Conservation (phyloP, 2,329 filamentous ascomycete species). For the Acarospora socialis region DNA sequence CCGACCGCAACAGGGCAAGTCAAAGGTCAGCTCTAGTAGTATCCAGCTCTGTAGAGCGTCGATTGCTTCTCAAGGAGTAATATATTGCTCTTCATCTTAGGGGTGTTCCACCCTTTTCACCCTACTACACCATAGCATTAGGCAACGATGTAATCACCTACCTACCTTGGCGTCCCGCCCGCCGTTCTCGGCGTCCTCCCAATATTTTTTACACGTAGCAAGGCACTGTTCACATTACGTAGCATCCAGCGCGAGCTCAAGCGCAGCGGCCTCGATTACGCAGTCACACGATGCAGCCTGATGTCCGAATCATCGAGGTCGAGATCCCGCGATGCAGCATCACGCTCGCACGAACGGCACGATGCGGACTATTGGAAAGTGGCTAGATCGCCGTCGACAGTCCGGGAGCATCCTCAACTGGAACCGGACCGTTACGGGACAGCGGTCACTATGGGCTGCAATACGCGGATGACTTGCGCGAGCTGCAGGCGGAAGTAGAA, state of each 20-base stretch:
- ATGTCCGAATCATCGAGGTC: slow-evolving; percentile 52
- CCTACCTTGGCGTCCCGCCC: slow-evolving; percentile 43
- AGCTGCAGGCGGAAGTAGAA: slow-evolving; percentile 35
- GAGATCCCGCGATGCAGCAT: slow-evolving; percentile 52
- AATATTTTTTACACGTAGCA: slow-evolving; percentile 44
- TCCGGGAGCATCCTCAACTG: slow-evolving; percentile 55
- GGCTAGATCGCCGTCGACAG: slow-evolving; percentile 35
- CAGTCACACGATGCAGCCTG: slow-evolving; percentile 47
- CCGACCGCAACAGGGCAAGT: too few species aligned
- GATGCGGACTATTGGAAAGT: slow-evolving; percentile 45
- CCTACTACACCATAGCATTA: too few species aligned
- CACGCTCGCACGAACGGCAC: slow-evolving; percentile 43
- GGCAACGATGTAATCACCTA: too few species aligned
- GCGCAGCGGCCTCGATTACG: slow-evolving; percentile 39
- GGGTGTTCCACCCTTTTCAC: too few species aligned
- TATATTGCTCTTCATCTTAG: too few species aligned
- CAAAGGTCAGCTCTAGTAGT: too few species aligned
- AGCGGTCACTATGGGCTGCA: slow-evolving; percentile 49
- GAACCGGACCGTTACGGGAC: slow-evolving; percentile 47
- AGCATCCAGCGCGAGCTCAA: slow-evolving; percentile 46
- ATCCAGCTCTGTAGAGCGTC: too few species aligned
- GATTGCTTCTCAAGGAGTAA: too few species aligned
- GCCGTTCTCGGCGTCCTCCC: slow-evolving; percentile 47
- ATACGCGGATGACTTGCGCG: slow-evolving; percentile 37
- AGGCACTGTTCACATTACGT: slow-evolving; percentile 39